Base-by-base conservation (phyloP, 495 filamentous ascomycete species). In the Lasiosphaeris hirsuta region DNA sequence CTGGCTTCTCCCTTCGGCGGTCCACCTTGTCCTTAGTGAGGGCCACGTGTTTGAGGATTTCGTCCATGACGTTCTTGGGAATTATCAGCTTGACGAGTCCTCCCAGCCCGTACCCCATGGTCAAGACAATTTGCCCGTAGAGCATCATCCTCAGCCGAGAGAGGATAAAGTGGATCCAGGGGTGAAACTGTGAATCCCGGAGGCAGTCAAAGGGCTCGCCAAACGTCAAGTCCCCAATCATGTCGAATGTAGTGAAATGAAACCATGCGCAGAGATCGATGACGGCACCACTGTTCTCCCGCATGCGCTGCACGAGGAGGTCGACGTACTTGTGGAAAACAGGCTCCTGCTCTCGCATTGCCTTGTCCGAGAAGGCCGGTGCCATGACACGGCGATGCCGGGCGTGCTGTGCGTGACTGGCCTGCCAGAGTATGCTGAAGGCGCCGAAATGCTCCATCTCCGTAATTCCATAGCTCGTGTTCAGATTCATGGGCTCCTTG, bases 171-270 rank as follows among this genome's bases (percentile, higher is more conserved):
- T 68, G 63, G 7, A 87, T 75, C 80, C 81, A 88, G 7, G 74
- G 72, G 69, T 86, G 76, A 47, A 79, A 78, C 1, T 72, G 63
- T 9, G 69, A 69, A 9, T 65, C 70, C 18, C 80, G 63, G 9
- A 87, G 64, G 40, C 80, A 81, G 11, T 74, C 75, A 47, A 88
- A 66, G 52, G 68, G 59, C 57, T 86, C 76, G 0, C 81, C 82
- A 69, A 86, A 85, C 11, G 76, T 75, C 34, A 87, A 68, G 59
- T 86, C 81, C 2, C 82, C 83, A 59, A 84, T 82, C 17, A 85
- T 69, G 61, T 86, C 85, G 60, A 86, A 86, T 13, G 82, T 84
- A 1, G 76, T 78, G 59, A 66, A 86, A 48, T 82, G 84, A 51
- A 78, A 81, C 84, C 82, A 85, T 37, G 75, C 65, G 4, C 64